Evolutionary conservation across 2,329 filamentous ascomycete species (phyloP).

Genomic region (Rasamsonia emersonii): DNA sequence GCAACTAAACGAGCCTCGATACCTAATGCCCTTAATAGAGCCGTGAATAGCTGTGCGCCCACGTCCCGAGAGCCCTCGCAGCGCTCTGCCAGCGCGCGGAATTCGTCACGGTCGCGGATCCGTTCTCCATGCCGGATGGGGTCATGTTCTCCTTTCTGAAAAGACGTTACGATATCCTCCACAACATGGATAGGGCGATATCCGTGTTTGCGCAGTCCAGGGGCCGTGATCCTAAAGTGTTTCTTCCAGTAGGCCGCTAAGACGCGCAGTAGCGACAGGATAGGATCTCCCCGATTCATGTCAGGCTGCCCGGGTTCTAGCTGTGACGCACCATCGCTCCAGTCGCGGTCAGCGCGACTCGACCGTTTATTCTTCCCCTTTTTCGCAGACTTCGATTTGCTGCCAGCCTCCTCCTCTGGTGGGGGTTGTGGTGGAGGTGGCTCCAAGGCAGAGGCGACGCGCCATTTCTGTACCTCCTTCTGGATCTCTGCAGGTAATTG

Average conservation of each 20-base stretch:
- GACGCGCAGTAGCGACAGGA: slow-evolving; percentile 65
- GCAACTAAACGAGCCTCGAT: slow-evolving; percentile 76
- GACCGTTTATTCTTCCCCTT: slow-evolving; percentile 31
- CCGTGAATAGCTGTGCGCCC: slow-evolving; percentile 82
- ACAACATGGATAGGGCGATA: slow-evolving; percentile 73
- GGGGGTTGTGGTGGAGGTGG: slow-evolving; percentile 32
- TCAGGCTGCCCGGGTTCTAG: slow-evolving; percentile 64
- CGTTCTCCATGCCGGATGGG: slow-evolving; percentile 65
- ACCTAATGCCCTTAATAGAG: slow-evolving; percentile 68
- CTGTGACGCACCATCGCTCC: slow-evolving; percentile 60
- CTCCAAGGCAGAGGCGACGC: slow-evolving; percentile 56
- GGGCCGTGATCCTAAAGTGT: slow-evolving; percentile 65
- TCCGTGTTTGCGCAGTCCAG: slow-evolving; percentile 78
- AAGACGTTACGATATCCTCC: slow-evolving; percentile 64
- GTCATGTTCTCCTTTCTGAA: slow-evolving; percentile 55
- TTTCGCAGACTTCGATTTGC: slow-evolving; percentile 5
- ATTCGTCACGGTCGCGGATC: slow-evolving; percentile 57
- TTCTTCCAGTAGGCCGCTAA: slow-evolving; percentile 85
- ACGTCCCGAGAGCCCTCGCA: slow-evolving; percentile 79
- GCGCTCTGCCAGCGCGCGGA: slow-evolving; percentile 58
- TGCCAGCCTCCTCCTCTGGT: slow-evolving; percentile 23
- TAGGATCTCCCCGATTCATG: slow-evolving; percentile 72
- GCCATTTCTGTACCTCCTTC: slow-evolving; percentile 67
- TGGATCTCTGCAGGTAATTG: slow-evolving; percentile 60
- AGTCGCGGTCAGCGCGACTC: slow-evolving; percentile 50